Evolutionary conservation across 164 flowering plant genomes (phyloP).

Genomic region (Tetracentron sinense): DNA sequence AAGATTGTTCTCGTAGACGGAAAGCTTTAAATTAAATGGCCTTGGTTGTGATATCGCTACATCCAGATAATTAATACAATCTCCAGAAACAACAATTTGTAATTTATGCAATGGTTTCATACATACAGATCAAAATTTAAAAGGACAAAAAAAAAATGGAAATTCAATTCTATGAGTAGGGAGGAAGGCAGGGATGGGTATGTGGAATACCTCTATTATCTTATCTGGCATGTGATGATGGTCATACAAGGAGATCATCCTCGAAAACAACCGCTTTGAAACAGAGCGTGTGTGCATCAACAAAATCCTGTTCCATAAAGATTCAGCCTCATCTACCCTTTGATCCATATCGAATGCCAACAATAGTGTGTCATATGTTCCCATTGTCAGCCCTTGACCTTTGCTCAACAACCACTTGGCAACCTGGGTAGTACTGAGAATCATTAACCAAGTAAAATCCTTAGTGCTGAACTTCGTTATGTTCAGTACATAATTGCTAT

Average conservation of each 20-base stretch:
- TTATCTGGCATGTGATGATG: slow-evolving; percentile 71
- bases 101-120: neutral
- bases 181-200: too few species aligned
- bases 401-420: slow-evolving; percentile 97
- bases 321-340: slow-evolving; percentile 89
- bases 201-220: slow-evolving; percentile 62
- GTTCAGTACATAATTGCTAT: too few species aligned
- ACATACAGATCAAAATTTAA: neutral
- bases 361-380: slow-evolving; percentile 79
- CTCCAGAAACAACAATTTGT: neutral
- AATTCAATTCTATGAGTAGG: too few species aligned
- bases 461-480: too few species aligned
- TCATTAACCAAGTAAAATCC: neutral
- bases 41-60: too few species aligned
- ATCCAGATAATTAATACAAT: neutral
- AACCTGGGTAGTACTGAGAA: slow-evolving; percentile 37
- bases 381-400: slow-evolving; percentile 96
- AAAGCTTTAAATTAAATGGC: too few species aligned
- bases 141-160: too few species aligned
- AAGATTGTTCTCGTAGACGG: too few species aligned
- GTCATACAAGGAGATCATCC: slow-evolving; percentile 85
- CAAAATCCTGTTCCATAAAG: slow-evolving; percentile 87
- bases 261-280: slow-evolving; percentile 76
- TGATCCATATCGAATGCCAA: slow-evolving; percentile 89
- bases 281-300: slow-evolving; percentile 76